Evolutionary conservation across 495 filamentous ascomycete genomes (phyloP).

Genomic region (Neurospora sp.): DNA sequence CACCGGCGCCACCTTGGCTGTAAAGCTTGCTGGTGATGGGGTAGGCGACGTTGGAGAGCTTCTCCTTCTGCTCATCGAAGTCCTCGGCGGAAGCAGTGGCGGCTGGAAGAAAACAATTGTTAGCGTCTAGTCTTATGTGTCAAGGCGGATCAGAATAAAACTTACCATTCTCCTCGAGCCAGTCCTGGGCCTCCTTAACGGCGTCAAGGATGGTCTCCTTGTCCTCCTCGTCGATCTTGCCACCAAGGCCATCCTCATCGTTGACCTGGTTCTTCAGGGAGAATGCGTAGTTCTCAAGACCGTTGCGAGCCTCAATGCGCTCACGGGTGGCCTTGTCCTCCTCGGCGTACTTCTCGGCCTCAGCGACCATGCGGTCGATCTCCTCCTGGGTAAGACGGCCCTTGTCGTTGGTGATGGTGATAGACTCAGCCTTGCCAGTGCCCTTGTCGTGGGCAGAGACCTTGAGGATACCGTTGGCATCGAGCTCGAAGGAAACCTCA

Average conservation of each 20-base stretch:
- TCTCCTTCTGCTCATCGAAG: conserved; percentile 99
- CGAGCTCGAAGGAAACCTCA: conserved; percentile 93
- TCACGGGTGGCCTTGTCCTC: conserved; percentile 96
- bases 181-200: conserved; percentile 94
- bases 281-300: conserved; percentile 94
- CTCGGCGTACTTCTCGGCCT: conserved; percentile 96
- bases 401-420: conserved; percentile 98
- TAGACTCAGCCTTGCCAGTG: conserved; percentile 90
- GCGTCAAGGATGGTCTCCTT: conserved; percentile 95
- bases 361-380: conserved; percentile 95
- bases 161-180: conserved; percentile 82
- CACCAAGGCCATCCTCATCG: conserved; percentile 93
- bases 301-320: conserved; percentile 91
- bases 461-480: conserved; percentile 97
- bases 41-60: conserved; percentile 90
- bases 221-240: conserved; percentile 97
- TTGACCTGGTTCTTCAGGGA: conserved; percentile 98
- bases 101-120: conserved; percentile 28
- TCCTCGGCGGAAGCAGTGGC: conserved; percentile 79
- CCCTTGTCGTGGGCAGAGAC: conserved; percentile 94
- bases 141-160: neutral
- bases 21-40: conserved; percentile 98
- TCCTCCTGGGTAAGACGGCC: conserved; percentile 91
- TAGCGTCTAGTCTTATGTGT: conserved; percentile 6
- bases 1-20: conserved; percentile 51